Base-by-base conservation (phyloP, 2,329 filamentous ascomycete genomes). In the Dryadomyces quercivorus region DNA sequence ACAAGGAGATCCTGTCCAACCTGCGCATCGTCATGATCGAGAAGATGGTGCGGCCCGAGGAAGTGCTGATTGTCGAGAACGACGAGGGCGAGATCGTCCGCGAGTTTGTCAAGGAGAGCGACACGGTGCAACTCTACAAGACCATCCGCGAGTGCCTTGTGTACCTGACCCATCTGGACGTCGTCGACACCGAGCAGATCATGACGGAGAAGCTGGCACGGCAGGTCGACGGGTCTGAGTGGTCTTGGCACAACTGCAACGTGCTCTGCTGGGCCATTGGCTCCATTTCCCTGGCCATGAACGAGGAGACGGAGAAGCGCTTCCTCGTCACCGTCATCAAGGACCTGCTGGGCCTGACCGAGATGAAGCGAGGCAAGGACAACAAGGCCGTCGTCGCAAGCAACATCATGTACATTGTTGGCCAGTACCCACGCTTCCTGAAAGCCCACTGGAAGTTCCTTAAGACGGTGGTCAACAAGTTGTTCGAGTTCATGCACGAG, bases 381-480 rank as follows among this genome's bases (percentile, higher is more conserved):
- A 98, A 98, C 79, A 98, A 98, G 69, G 93, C 93, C 13, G 93
- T 98, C 10, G 93, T 98, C 44, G 93, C 93, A 59, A 95, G 89
- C 72, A 98, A 98, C 73, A 98, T 98, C 65, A 98, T 98, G 93
- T 98, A 98, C 69, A 98, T 98, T 72, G 93, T 98, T 58, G 93
- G 93, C 56, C 93, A 98, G 67, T 98, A 98, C 66, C 93, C 93
- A 42, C 88, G 93, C 20, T 98, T 98, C 74, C 75, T 98, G 63
- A 98, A 98, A 75, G 93, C 93, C 1, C 93, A 98, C 70, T 98
- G 93, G 93, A 98, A 98, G 69, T 98, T 98, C 73, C 76, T 98
- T 55, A 98, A 98, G 82, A 98, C 93, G 2, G 93, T 98, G 18
- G 93, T 98, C 65, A 98, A 98, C 74, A 98, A 98, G 75, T 80